These are phyloP conservation scores for Glycine tomentella DNA, from an alignment of 306 rosid species.

Conservation along the genomic window DNA sequence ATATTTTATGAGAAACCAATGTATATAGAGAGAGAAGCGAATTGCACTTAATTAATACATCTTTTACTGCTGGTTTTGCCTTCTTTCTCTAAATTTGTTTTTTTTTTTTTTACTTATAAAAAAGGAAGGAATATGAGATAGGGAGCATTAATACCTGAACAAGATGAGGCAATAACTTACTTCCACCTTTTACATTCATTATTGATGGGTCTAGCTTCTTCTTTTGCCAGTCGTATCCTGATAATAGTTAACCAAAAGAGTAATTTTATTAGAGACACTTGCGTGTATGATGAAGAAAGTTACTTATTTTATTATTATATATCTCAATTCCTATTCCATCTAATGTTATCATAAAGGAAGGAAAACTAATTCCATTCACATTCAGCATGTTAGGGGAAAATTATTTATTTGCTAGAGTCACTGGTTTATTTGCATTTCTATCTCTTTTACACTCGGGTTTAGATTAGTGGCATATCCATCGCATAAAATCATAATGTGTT, in stretches of 20 bases:
- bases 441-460: too few species aligned
- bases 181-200: conserved; percentile 74
- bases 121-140: background rate
- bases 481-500: too few species aligned
- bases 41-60: background rate
- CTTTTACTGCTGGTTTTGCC: background rate
- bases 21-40: background rate
- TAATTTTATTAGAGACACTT: conserved; percentile 5
- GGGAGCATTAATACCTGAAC: conserved; percentile 61
- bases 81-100: too few species aligned
- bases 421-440: too few species aligned
- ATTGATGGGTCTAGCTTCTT: conserved; percentile 80
- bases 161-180: conserved; percentile 67
- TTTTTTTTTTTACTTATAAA: too few species aligned
- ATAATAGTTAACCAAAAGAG: conserved; percentile 29
- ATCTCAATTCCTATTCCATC: too few species aligned
- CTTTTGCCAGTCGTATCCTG: conserved; percentile 92
- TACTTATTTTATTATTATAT: background rate
- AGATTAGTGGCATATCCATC: too few species aligned
- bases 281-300: background rate
- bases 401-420: too few species aligned
- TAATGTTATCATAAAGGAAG: too few species aligned
- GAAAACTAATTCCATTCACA: too few species aligned
- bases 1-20: background rate
- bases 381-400: too few species aligned